Percentiles rank a stretch among this genome's conserved stretches.
These are phyloP conservation scores for Taphrina deformans DNA, from an alignment of 1,139 yeast species.

Conservation along the genomic window DNA sequence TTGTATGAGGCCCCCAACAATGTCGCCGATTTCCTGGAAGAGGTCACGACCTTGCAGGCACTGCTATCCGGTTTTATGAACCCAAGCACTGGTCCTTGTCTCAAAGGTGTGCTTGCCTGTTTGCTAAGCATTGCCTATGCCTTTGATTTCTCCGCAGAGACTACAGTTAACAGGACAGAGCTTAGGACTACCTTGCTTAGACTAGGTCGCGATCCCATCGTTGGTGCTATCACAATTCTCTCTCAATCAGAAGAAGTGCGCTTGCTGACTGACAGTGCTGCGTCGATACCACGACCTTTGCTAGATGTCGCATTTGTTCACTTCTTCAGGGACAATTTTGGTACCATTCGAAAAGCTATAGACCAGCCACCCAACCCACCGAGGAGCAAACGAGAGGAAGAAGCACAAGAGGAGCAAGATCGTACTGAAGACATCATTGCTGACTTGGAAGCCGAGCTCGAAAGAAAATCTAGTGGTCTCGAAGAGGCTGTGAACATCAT, in stretches of 20 bases:
- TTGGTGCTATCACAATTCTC: slow-evolving; percentile 70
- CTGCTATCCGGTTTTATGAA: slow-evolving; percentile 57
- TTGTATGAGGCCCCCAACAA: slow-evolving; percentile 74
- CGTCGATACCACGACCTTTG: slow-evolving; percentile 65
- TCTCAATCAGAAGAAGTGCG: slow-evolving; percentile 59
- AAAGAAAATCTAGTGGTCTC: slow-evolving; percentile 38
- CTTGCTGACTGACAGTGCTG: slow-evolving; percentile 54
- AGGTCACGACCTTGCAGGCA: slow-evolving; percentile 64
- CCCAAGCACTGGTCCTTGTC: slow-evolving; percentile 58
- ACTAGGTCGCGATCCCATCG: slow-evolving; percentile 80
- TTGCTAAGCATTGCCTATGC: slow-evolving; percentile 79
- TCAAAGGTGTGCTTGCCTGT: slow-evolving; percentile 74
- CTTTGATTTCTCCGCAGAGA: slow-evolving; percentile 62
- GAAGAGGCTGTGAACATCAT: slow-evolving; percentile 39
- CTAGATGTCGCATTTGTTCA: slow-evolving; percentile 57
- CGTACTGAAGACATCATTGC: slow-evolving; percentile 46
- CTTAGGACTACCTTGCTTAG: slow-evolving; percentile 58
- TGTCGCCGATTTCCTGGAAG: slow-evolving; percentile 73
- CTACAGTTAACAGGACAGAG: slow-evolving; percentile 58
- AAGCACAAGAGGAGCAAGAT: slow-evolving; percentile 41
- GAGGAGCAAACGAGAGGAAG: slow-evolving; percentile 60
- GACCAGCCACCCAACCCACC: slow-evolving; percentile 75
- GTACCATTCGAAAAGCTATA: slow-evolving; percentile 68
- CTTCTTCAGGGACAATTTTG: slow-evolving; percentile 67
- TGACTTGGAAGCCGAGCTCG: slow-evolving; percentile 41